phyloP scores from a whole-genome alignment of 345 rosid genomes.

The Dipteronia sinensis region DNA sequence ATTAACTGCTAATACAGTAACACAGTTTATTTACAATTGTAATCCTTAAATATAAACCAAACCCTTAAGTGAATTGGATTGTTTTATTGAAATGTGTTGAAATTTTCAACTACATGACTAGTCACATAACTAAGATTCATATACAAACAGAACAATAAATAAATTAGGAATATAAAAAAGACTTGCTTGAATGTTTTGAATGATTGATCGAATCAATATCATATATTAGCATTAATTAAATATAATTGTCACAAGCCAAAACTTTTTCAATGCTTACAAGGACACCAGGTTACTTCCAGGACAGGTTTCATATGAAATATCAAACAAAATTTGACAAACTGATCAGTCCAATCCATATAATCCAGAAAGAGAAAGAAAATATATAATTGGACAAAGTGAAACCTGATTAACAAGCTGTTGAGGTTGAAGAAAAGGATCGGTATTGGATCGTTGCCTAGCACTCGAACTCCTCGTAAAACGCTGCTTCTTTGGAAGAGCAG shows the following conservation, averaged over 20 bases:
- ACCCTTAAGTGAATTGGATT: not conserved
- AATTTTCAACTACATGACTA: not conserved
- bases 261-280: not conserved
- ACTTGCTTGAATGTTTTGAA: constrained; percentile 10
- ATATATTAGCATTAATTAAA: not conserved
- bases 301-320: not conserved
- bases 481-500: constrained; percentile 22
- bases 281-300: not conserved
- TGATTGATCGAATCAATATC: not conserved
- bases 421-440: constrained; percentile 16
- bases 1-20: not conserved
- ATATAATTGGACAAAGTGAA: not conserved
- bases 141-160: too few relatives aligned
- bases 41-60: not conserved
- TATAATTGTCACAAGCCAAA: not conserved
- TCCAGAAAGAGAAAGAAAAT: too few relatives aligned
- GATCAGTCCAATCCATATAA: not conserved
- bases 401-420: constrained; percentile 35
- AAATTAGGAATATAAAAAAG: too few relatives aligned
- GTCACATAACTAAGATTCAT: not conserved
- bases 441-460: constrained; percentile 27
- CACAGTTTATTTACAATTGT: not conserved
- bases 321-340: not conserved
- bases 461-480: constrained; percentile 35
- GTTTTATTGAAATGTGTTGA: not conserved